These are phyloP conservation scores for Amanita pseudoporphyria DNA, from an alignment of 768 basidiomycete genomes.

Conservation along the genomic window DNA sequence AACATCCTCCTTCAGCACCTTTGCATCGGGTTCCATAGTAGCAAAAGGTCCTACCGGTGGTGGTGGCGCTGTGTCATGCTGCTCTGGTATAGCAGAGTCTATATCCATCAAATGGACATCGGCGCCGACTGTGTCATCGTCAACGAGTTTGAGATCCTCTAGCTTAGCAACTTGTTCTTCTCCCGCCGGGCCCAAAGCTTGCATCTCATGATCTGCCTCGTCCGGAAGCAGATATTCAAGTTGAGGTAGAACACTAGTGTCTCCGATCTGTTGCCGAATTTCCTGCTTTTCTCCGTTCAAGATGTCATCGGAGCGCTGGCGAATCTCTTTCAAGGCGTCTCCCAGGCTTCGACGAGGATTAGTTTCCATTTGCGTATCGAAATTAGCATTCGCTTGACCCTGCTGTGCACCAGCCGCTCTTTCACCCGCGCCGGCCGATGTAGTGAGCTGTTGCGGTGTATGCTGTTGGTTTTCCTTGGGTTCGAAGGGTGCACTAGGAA, in stretches of 20 bases:
- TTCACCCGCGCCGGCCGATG: conserved; percentile 18
- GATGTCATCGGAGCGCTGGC: conserved; percentile 79
- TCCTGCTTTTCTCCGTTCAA: conserved; percentile 31
- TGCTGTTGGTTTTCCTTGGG: background rate
- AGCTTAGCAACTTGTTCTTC: conserved; percentile 79
- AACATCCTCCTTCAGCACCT: conserved; percentile 15
- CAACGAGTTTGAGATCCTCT: conserved; percentile 69
- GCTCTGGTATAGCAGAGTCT: conserved; percentile 18
- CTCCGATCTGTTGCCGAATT: conserved; percentile 25
- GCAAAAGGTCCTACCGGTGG: conserved; percentile 10
- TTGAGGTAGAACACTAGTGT: conserved; percentile 32
- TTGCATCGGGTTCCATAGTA: conserved; percentile 16
- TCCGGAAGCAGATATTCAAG: conserved; percentile 74
- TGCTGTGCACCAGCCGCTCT: conserved; percentile 34
- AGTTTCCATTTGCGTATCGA: conserved; percentile 25
- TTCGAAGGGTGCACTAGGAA: background rate
- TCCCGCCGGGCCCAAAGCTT: conserved; percentile 81
- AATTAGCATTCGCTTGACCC: conserved; percentile 31
- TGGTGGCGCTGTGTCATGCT: conserved; percentile 9
- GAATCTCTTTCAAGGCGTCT: conserved; percentile 75
- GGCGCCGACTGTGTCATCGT: conserved; percentile 35
- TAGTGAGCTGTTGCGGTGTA: conserved; percentile 7
- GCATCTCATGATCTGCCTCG: conserved; percentile 63
- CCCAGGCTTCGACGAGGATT: conserved; percentile 75
- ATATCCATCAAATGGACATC: conserved; percentile 40